These are phyloP conservation scores for Pisolithus marmoratus DNA, from an alignment of 768 basidiomycete genomes.

Conservation along the genomic window DNA sequence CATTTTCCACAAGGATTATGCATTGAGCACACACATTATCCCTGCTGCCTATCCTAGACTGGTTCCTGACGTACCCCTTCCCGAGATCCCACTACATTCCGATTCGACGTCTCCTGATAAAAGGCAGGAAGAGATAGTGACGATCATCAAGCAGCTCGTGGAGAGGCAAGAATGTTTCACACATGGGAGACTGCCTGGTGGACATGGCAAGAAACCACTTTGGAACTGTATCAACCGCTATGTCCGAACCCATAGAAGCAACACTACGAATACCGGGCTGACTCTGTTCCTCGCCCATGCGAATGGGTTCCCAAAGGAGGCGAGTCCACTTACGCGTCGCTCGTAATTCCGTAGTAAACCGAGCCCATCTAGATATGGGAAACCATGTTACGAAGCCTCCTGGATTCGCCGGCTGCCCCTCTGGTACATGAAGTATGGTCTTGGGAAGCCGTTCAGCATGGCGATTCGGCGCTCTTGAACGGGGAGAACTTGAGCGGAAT, in stretches of 20 bases:
- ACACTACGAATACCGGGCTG: slow-evolving; percentile 30
- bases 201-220: slow-evolving; percentile 32
- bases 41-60: slow-evolving; percentile 25
- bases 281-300: slow-evolving; percentile 80
- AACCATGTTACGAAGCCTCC: slow-evolving; percentile 49
- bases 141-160: slow-evolving; percentile 15
- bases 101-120: background rate
- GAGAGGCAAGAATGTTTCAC: slow-evolving; percentile 10
- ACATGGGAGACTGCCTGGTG: slow-evolving; percentile 11
- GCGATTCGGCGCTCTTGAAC: slow-evolving; percentile 78
- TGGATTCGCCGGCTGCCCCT: slow-evolving; percentile 36
- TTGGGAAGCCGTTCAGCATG: slow-evolving; percentile 82
- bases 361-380: slow-evolving; percentile 69
- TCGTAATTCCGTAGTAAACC: background rate
- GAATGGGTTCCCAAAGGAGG: slow-evolving; percentile 88
- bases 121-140: slow-evolving; percentile 7
- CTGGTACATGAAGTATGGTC: slow-evolving; percentile 72
- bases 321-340: slow-evolving; percentile 19
- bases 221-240: slow-evolving; percentile 77
- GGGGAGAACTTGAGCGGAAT: slow-evolving; percentile 45
- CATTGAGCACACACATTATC: slow-evolving; percentile 24
- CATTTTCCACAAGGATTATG: slow-evolving; percentile 18
- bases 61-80: slow-evolving; percentile 18
- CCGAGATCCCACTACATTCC: slow-evolving; percentile 11
- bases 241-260: slow-evolving; percentile 28